Base-by-base conservation (phyloP, 371 early-diverging fungal genomes). In the Phascolomyces articulosus region DNA sequence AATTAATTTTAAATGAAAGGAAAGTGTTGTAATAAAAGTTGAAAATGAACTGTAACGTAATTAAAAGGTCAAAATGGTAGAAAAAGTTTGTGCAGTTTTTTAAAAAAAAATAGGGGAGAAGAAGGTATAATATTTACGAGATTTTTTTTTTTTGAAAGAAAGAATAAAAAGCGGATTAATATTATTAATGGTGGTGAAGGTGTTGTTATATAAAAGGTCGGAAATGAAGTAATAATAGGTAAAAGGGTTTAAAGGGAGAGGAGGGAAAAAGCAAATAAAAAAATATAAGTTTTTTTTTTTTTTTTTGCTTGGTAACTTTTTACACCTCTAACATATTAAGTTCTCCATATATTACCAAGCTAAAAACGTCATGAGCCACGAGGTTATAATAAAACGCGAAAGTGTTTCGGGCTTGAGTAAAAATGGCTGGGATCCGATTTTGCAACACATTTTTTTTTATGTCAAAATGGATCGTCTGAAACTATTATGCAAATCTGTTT, bases 1-100 rank as follows among this genome's bases (percentile, higher is more conserved):
- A 24, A 51, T 47, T 51, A 51, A 51, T 51, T 51, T 51, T 51
- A 24, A 51, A 51, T 20, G 51, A 51, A 51, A 24, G 51, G 23
- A 51, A 51, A 15, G 16, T 44, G 4, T 44, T 44, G 44, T 44
- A 44, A 13, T 13, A 51, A 51, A 51, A 24, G 51, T 24, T 24
- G 26, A 51, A 24, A 24, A 51, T 51, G 47, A 47, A 47, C 47
- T 47, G 47, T n/a, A 47, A 11, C 2, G 34, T 47, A 16, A 47
- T n/a, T n/a, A 47, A 4, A n/a, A 47, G 16, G 34, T 34, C 11
- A 34, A 11, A 34, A 34, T 34, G 34, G n/a, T n/a, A n/a, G n/a
- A n/a, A n/a, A n/a, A n/a, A n/a, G n/a, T n/a, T n/a, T 34, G 34
- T 11, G 11, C 6, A 34, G 34, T 1, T 6, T 34, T 9, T 9